Evolutionary conservation across 768 basidiomycete species (phyloP).

Genomic region (Russula emetica): DNA sequence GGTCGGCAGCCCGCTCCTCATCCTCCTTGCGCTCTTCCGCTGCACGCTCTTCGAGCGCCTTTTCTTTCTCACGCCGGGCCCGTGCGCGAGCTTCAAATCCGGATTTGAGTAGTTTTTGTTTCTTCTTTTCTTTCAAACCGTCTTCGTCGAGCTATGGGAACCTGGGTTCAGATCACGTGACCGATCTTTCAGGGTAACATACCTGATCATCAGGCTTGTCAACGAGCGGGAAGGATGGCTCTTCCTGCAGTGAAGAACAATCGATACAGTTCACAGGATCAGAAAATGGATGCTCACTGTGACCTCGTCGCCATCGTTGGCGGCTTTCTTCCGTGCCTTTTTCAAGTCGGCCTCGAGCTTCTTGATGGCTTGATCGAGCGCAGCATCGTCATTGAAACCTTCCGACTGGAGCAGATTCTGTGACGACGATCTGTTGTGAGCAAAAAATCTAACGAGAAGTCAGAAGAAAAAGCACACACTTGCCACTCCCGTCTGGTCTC

Average conservation of each 20-base stretch:
- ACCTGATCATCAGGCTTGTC: constrained; percentile 89
- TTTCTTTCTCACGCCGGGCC: constrained; percentile 80
- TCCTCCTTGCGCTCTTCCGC: constrained; percentile 64
- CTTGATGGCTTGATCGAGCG: constrained; percentile 77
- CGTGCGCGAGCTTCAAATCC: constrained; percentile 88
- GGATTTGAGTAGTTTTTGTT: constrained; percentile 88
- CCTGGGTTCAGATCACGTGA: neutral
- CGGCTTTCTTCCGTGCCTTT: constrained; percentile 76
- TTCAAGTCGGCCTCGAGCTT: constrained; percentile 78
- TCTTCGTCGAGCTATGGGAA: constrained; percentile 74
- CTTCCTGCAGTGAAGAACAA: constrained; percentile 47
- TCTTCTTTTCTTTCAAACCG: constrained; percentile 87
- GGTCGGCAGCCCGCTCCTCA: constrained; percentile 68
- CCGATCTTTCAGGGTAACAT: neutral
- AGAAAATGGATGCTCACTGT: constrained; percentile 34
- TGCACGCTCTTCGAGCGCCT: constrained; percentile 64
- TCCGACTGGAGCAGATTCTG: constrained; percentile 60
- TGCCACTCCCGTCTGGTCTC: constrained; percentile 74
- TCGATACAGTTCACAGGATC: constrained; percentile 1
- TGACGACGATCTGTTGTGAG: constrained; percentile 1
- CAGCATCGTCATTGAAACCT: constrained; percentile 73
- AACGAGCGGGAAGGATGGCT: constrained; percentile 82
- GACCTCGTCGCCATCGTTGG: constrained; percentile 58
- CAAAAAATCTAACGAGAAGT: constrained; percentile 1
- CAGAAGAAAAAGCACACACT: constrained; percentile 37